phyloP scores from a whole-genome alignment of 1,284 basidiomycete genomes.

The Leccinum pseudoinsigne region DNA sequence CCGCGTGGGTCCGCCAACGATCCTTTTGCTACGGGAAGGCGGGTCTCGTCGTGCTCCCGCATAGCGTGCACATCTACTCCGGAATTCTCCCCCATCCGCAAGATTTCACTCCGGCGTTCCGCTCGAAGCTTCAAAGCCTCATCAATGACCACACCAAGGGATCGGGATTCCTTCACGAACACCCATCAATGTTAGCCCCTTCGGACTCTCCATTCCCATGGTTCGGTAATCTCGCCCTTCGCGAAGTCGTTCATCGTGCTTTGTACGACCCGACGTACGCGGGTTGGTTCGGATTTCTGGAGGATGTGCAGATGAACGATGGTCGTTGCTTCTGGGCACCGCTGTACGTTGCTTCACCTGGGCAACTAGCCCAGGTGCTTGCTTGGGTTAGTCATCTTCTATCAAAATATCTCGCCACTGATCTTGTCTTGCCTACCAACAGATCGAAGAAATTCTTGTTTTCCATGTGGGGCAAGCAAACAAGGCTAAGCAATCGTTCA shows the following conservation, averaged over 20 bases:
- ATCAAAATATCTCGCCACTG: background rate
- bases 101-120: background rate
- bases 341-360: background rate
- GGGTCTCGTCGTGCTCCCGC: background rate
- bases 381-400: background rate
- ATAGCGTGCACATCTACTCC: background rate
- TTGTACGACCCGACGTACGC: background rate
- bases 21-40: background rate
- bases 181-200: background rate
- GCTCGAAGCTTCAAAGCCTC: background rate
- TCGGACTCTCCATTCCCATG: background rate
- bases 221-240: background rate
- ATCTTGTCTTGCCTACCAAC: background rate
- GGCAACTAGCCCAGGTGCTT: background rate
- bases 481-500: background rate
- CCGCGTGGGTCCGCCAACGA: background rate
- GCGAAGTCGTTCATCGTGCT: background rate
- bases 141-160: background rate
- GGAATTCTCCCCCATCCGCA: background rate
- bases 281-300: background rate
- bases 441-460: background rate
- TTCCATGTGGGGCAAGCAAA: background rate
- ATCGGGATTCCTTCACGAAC: background rate
- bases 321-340: background rate
- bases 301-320: background rate